Evolutionary conservation across 192 early-diverging fungal genomes (phyloP), one percentile per base, ranked within the genome.

Genomic region (Podila epicladia): DNA sequence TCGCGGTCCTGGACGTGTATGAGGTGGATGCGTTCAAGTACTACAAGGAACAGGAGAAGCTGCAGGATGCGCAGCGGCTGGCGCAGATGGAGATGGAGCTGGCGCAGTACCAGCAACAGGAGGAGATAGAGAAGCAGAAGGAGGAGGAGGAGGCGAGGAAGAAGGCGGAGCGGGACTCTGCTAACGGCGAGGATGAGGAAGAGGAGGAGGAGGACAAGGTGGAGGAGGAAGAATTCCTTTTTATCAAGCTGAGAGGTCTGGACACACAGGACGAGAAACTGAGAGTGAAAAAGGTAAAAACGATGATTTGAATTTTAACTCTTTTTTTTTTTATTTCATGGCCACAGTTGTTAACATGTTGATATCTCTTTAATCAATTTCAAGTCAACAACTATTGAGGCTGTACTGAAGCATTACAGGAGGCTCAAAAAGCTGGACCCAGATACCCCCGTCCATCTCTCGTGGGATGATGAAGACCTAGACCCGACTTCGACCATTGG

Each of bases 401-500:
- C 86, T 4, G 83, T 90, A 32, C 72, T 90, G 12, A 62, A 73
- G 45, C 82, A 85, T 59, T 90, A 90, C 71, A 72, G 74, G 38
- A 62, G 37, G 28, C 73, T 86, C 35, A 84, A 82, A 20, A 63
- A 63, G 7, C 41, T 91, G 5, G 41, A 62, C 4, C 31, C 66
- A 4, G 57, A 53, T 17, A 65, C 69, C 4, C 19, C 26, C 0
- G 69, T 87, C 5, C 59, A 55, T 20, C 83, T 91, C 12, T 84
- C 87, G 73, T 91, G 89, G 80, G 89, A 91, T 50, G 87, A 88
- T 55, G 89, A 89, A 60, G 65, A 32, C 11, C 79, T 91, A 3
- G 82, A 89, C 62, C 87, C 85, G 1, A 62, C 26, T 31, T 61
- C 28, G 32, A 75, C 78, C 0, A 72, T 91, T 20, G 86, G 82